Base-by-base conservation (phyloP, 768 basidiomycete genomes). In the Pleurotus giganteus region DNA sequence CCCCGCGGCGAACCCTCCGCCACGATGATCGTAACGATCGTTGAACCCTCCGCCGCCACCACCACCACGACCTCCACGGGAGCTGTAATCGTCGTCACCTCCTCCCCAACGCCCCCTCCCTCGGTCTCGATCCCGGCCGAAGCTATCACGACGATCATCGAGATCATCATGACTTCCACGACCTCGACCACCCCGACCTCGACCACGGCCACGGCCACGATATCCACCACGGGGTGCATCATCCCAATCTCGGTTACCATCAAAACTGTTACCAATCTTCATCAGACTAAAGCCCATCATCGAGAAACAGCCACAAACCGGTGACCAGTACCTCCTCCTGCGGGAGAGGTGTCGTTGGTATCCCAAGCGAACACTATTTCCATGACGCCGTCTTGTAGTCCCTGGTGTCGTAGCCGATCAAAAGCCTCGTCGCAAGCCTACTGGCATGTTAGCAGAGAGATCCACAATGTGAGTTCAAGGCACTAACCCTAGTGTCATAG, bases 341-440 rank as follows among this genome's bases (percentile, higher is more conserved):
- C 71, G 39, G 80, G 78, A 19, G 78, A 73, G 0, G 74, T 69
- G 55, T 86, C 85, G 4, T 74, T 77, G 11, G 80, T 75, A 55
- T 98, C 94, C 88, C 91, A 96, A 28, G 88, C 88, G 60, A 89
- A 91, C 0, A 82, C 74, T 42, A 98, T 86, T 53, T 95, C 91
- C 83, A 97, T 87, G 1, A 87, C 83, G 12, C 97, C 94, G 62
- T 94, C 93, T 64, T 89, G 88, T 50, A 86, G 65, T 1, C 86
- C 80, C 70, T 90, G 84, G 55, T 91, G 87, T 46, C 91, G 80
- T 58, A 97, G 73, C 17, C 85, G 76, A 62, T 97, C 92, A 60
- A 82, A 85, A 0, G 94, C 88, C 60, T 90, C 84, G 28, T 85
- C 85, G 54, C 85, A 85, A 21, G 87, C 91, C 85, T 93, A 59